Base-by-base conservation (phyloP, 805 yeast species). In the Danielozyma ontarioensis region DNA sequence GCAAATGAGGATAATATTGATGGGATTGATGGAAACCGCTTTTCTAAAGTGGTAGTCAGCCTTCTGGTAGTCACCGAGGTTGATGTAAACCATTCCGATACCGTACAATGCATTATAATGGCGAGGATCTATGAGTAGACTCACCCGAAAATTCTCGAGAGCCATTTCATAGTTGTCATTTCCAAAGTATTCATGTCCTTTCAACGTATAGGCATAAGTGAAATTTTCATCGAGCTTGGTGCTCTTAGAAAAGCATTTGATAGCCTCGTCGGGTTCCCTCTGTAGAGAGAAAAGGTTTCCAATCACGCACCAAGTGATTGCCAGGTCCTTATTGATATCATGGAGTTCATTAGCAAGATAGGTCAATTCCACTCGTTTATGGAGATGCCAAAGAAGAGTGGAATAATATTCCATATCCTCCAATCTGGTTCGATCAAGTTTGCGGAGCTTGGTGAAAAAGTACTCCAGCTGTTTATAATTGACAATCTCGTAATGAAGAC, bases 51-150 rank as follows among this genome's bases (percentile, higher is more conserved):
- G 94, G 41, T 78, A 76, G 48, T 87, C 89, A 1, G 97, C 96
- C 47, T 78, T 78, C 28, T 74, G 77, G 50, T 78, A 78, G 46
- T 86, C 88, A 4, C 97, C 97, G 33, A 88, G 62, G 49, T 87
- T 85, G 55, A 87, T 72, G 54, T 80, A 83, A 18, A 88, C 94
- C 90, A 88, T 87, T 5, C 97, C 98, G 36, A 93, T 74, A 17
- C 98, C 98, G 51, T 93, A 93, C 50, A 89, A 78, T 0, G 97
- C 97, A 57, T 90, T 93, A 58, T 89, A 93, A 53, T 87, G 96
- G 36, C 88, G 69, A 29, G 80, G 71, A 49, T 90, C 95, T 27
- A 80, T 70, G 16, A 81, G 63, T 29, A 93, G 67, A 3, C 96
- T 94, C 41, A 70, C 68, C 24, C 96, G 61, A 69, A 88, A 93